Evolutionary conservation across 192 early-diverging fungal genomes (phyloP).

Genomic region (Podila epigama): DNA sequence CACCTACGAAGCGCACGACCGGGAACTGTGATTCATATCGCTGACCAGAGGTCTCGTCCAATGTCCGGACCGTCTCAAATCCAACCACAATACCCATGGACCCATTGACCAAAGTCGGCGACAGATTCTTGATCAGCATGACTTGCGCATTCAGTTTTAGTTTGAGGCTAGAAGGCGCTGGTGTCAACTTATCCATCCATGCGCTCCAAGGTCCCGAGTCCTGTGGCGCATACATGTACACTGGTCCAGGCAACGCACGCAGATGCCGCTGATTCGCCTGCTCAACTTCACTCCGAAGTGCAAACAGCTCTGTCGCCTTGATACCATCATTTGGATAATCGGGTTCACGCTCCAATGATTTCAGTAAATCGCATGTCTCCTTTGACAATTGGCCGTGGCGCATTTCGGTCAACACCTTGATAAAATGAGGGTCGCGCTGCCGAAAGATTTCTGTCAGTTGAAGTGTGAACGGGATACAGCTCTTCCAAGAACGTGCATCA

Average conservation of each 20-base stretch:
- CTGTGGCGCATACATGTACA: conserved; percentile 51
- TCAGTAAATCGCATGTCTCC: conserved; percentile 59
- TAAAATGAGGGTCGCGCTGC: conserved; percentile 74
- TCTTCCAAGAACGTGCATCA: conserved; percentile 65
- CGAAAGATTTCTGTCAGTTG: conserved; percentile 82
- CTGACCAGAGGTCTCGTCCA: background rate
- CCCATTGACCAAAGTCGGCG: conserved; percentile 76
- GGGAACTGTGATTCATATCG: conserved; percentile 20
- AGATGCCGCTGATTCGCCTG: conserved; percentile 68
- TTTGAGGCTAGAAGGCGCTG: conserved; percentile 67
- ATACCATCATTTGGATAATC: conserved; percentile 65
- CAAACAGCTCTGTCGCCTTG: conserved; percentile 76
- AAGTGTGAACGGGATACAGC: conserved; percentile 56
- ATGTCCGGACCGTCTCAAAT: conserved; percentile 27
- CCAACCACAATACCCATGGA: conserved; percentile 72
- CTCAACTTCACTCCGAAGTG: conserved; percentile 68
- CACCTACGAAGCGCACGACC: conserved; percentile 22
- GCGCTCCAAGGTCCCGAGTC: conserved; percentile 52
- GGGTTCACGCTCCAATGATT: conserved; percentile 56
- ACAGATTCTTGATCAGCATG: conserved; percentile 84
- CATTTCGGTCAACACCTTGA: conserved; percentile 88
- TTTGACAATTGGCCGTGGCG: conserved; percentile 73
- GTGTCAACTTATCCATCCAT: conserved; percentile 54
- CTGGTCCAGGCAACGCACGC: conserved; percentile 57
- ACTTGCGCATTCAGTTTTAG: conserved; percentile 86